Percentiles rank a stretch among this genome's conserved stretches.
These are phyloP conservation scores for Medicago lupulina DNA, from an alignment of 306 rosid genomes.

Conservation along the genomic window DNA sequence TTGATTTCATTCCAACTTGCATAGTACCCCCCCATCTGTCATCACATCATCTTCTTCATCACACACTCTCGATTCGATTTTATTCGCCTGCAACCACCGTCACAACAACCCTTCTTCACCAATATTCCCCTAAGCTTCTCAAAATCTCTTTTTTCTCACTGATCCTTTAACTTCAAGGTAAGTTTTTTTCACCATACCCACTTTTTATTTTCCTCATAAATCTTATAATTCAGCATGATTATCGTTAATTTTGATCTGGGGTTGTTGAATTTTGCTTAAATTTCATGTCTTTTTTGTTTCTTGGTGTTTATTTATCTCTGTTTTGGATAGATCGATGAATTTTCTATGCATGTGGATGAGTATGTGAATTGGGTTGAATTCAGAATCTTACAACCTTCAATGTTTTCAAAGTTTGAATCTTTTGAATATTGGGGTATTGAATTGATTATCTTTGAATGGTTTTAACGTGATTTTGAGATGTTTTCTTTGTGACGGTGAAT, in stretches of 20 bases:
- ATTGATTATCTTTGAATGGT: slow-evolving; percentile 15
- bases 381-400: background rate
- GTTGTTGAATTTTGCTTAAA: slow-evolving; percentile 21
- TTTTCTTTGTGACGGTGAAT: slow-evolving; percentile 9
- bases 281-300: background rate
- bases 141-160: background rate
- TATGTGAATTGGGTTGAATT: background rate
- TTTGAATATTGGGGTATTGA: background rate
- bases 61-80: background rate
- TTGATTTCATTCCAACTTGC: background rate
- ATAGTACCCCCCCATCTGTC: background rate
- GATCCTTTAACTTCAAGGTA: slow-evolving; percentile 36
- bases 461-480: background rate
- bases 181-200: slow-evolving; percentile 19
- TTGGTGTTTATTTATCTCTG: slow-evolving; percentile 1
- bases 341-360: background rate
- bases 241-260: slow-evolving; percentile 21
- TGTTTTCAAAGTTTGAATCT: background rate
- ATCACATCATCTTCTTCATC: background rate
- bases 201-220: slow-evolving; percentile 25
- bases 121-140: background rate
- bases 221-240: background rate
- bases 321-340: slow-evolving; percentile 7
- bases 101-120: background rate
- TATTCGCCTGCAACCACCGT: background rate